These are phyloP conservation scores for Mortierella sp. DNA, from an alignment of 371 early-diverging fungal species.

Conservation along the genomic window DNA sequence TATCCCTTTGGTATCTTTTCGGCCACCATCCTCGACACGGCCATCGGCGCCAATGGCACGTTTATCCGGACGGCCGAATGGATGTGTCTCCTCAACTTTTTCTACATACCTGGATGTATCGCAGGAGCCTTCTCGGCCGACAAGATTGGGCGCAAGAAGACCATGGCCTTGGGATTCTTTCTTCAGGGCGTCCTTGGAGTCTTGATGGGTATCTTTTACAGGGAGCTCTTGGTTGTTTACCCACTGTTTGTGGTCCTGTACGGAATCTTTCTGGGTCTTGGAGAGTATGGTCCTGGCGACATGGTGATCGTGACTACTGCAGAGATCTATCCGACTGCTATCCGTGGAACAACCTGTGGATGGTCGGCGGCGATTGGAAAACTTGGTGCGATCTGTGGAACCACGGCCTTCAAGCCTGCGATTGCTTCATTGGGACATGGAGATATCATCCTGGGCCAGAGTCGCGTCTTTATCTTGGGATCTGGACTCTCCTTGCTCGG, in stretches of 20 bases:
- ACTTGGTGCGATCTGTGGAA: constrained; percentile 63
- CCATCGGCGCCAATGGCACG: constrained; percentile 49
- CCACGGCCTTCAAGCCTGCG: constrained; percentile 61
- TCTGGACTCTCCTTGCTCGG: constrained; percentile 61
- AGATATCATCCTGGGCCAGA: constrained; percentile 50
- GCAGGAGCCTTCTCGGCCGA: constrained; percentile 68
- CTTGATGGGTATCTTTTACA: constrained; percentile 65
- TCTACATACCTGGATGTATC: constrained; percentile 68
- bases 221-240: constrained; percentile 57
- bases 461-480: constrained; percentile 63
- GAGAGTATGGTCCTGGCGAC: constrained; percentile 69
- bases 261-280: constrained; percentile 65
- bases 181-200: constrained; percentile 65
- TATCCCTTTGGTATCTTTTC: constrained; percentile 66
- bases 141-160: constrained; percentile 64
- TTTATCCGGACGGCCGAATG: constrained; percentile 62
- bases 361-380: constrained; percentile 69
- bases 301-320: constrained; percentile 63
- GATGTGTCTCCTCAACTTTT: constrained; percentile 64
- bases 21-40: constrained; percentile 62
- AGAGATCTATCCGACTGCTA: constrained; percentile 67
- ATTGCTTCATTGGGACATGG: constrained; percentile 51
- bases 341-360: constrained; percentile 70
- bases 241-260: constrained; percentile 72
- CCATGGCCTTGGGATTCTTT: constrained; percentile 65